Conservation (phyloP, 768 basidiomycete species). For the Lactarius indigo region DNA sequence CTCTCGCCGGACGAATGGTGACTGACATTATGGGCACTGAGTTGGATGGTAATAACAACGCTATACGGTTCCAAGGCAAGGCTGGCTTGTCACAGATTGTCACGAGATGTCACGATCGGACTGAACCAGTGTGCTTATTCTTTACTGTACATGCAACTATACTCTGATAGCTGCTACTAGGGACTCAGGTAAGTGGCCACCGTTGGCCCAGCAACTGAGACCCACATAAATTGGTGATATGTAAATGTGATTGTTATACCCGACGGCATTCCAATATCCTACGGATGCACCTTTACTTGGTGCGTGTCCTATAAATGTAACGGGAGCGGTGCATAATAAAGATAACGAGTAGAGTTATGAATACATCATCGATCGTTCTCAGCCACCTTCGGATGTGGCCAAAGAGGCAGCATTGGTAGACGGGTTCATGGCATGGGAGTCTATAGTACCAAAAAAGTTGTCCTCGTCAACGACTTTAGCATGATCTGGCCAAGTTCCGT, state of each 20-base stretch:
- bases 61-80: no score
- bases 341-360: background rate
- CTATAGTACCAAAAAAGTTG: slow-evolving; percentile 20
- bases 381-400: background rate
- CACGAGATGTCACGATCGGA: no score
- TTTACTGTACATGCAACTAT: no score
- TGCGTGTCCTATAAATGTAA: background rate
- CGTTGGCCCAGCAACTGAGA: no score
- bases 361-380: background rate
- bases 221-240: background rate
- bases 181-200: no score
- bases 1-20: slow-evolving; percentile 44
- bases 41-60: background rate
- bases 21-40: slow-evolving; percentile 30
- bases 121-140: no score
- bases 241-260: background rate
- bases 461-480: slow-evolving; percentile 29
- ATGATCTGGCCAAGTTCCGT: slow-evolving; percentile 71
- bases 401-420: background rate
- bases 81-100: background rate
- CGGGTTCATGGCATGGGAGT: background rate
- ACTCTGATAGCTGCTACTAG: no score
- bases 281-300: background rate
- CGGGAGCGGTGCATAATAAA: background rate
- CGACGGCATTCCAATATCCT: background rate